These are phyloP conservation scores for Populus tomentosa DNA, from an alignment of 441 rosid species.

Conservation along the genomic window DNA sequence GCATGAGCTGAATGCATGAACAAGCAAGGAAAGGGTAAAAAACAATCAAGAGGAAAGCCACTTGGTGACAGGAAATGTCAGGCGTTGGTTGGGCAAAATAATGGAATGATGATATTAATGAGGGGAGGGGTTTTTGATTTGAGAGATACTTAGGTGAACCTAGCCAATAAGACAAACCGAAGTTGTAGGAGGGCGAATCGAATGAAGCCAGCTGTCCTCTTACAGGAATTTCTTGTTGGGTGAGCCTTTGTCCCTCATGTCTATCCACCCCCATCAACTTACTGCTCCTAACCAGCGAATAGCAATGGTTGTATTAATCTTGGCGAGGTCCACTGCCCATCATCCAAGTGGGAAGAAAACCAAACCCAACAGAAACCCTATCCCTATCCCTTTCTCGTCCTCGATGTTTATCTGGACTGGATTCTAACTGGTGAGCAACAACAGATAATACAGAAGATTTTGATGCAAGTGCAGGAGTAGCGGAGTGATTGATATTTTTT, in stretches of 20 bases:
- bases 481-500: too few species aligned
- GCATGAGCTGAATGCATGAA: constrained; percentile 19
- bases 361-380: not conserved
- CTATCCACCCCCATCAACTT: constrained; percentile 3
- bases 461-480: not conserved
- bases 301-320: not conserved
- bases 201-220: constrained; percentile 12
- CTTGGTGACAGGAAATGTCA: constrained; percentile 21
- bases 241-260: constrained; percentile 17
- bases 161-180: constrained; percentile 40
- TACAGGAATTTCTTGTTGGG: constrained; percentile 28
- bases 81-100: constrained; percentile 25
- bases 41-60: constrained; percentile 19
- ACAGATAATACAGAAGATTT: constrained; percentile 23
- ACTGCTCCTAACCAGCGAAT: not conserved
- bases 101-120: not conserved
- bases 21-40: not conserved
- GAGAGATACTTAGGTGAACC: constrained; percentile 22
- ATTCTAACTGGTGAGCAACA: constrained; percentile 15
- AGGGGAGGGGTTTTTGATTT: not conserved
- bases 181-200: constrained; percentile 18
- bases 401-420: constrained; percentile 14
- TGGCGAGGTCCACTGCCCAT: constrained; percentile 44
- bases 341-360: constrained; percentile 28
- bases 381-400: not conserved